Evolutionary conservation across 2,329 filamentous ascomycete species (phyloP).

Genomic region (Didymella lethalis): DNA sequence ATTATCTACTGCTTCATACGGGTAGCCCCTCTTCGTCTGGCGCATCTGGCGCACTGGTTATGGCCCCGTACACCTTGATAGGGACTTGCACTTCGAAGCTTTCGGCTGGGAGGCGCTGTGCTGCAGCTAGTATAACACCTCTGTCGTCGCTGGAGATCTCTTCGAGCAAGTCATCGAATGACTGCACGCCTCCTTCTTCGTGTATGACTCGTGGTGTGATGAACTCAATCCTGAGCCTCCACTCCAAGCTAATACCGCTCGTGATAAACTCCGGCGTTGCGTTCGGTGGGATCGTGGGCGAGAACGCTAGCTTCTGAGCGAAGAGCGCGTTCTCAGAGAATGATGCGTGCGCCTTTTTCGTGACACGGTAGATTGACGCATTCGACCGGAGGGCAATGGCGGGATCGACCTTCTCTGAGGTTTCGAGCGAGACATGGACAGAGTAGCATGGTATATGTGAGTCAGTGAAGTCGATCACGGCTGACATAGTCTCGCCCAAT

Average conservation of each 20-base stretch:
- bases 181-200: slow-evolving; percentile 42
- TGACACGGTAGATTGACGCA: slow-evolving; percentile 85
- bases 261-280: slow-evolving; percentile 94
- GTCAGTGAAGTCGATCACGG: slow-evolving; percentile 82
- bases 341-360: slow-evolving; percentile 79
- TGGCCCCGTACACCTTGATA: slow-evolving; percentile 75
- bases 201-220: slow-evolving; percentile 72
- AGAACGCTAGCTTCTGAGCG: slow-evolving; percentile 79
- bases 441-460: slow-evolving; percentile 85
- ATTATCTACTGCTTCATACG: slow-evolving; percentile 31
- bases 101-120: slow-evolving; percentile 81
- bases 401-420: slow-evolving; percentile 81
- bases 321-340: slow-evolving; percentile 85
- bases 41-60: slow-evolving; percentile 51
- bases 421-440: slow-evolving; percentile 84
- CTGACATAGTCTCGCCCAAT: slow-evolving; percentile 84
- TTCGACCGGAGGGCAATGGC: slow-evolving; percentile 83
- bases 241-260: slow-evolving; percentile 83
- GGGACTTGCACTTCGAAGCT: slow-evolving; percentile 91
- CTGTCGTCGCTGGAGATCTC: slow-evolving; percentile 80
- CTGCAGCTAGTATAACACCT: slow-evolving; percentile 77
- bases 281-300: slow-evolving; percentile 79
- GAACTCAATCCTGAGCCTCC: slow-evolving; percentile 91
- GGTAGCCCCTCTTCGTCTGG: slow-evolving; percentile 44
- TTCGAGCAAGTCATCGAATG: slow-evolving; percentile 68